Conservation (phyloP, 345 rosid genomes). For the Brassica rapa region DNA sequence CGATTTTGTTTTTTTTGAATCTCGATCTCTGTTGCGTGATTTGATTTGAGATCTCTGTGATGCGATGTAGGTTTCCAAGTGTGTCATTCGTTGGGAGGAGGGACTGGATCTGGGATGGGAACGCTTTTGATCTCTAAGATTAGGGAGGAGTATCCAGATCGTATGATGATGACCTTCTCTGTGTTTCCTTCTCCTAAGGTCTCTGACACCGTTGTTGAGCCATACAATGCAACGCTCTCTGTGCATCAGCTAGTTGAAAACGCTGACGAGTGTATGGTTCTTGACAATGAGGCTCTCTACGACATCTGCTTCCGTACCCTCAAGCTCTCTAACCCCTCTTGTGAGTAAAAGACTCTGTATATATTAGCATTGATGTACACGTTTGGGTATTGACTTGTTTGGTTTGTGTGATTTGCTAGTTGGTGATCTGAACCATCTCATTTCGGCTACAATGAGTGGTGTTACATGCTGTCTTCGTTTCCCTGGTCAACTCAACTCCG, state of each 20-base stretch:
- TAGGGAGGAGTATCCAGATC: slow-evolving; percentile 47
- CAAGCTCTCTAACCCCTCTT: slow-evolving; percentile 43
- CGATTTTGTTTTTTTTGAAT: not conserved
- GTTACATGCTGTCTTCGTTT: slow-evolving; percentile 49
- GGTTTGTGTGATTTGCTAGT: slow-evolving; percentile 23
- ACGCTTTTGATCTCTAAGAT: slow-evolving; percentile 46
- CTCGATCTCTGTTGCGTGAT: slow-evolving; percentile 21
- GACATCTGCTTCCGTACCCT: slow-evolving; percentile 49
- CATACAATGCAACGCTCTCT: slow-evolving; percentile 47
- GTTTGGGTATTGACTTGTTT: slow-evolving; percentile 24
- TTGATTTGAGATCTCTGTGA: not conserved
- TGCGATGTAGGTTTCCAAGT: slow-evolving; percentile 44
- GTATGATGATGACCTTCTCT: slow-evolving; percentile 49
- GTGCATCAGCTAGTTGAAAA: slow-evolving; percentile 49
- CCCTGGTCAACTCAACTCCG: slow-evolving; percentile 50
- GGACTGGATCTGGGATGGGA: slow-evolving; percentile 51
- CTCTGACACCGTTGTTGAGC: slow-evolving; percentile 49
- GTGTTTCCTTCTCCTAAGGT: slow-evolving; percentile 51
- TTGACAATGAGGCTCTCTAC: slow-evolving; percentile 49
- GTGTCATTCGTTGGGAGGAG: slow-evolving; percentile 48
- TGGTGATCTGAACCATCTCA: slow-evolving; percentile 49
- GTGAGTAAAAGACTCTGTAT: slow-evolving; percentile 25
- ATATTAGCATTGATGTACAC: not conserved
- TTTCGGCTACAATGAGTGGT: slow-evolving; percentile 49
- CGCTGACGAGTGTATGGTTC: slow-evolving; percentile 49